Base-by-base conservation (phyloP, 768 basidiomycete species). In the Panellus pusillus region DNA sequence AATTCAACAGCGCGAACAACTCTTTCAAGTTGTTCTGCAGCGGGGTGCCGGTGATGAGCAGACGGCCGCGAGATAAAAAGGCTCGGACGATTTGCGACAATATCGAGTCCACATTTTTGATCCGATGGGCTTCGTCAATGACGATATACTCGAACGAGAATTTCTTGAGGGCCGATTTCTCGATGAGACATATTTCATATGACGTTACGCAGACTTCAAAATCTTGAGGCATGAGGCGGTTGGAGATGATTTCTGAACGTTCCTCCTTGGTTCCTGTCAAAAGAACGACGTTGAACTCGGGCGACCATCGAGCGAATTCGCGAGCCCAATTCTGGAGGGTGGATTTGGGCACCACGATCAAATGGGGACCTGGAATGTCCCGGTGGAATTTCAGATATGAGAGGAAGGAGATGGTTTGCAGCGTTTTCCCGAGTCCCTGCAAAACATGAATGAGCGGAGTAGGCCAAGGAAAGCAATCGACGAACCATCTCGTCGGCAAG, bases 61-160 rank as follows among this genome's bases (percentile, higher is more conserved):
- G 73, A 38, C 97, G 79, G 0, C 93, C 95, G 28, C 95, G 83
- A 39, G 89, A 91, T 63, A 83, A 81, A 72, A 98, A 98, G 3
- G 89, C 76, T 44, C 96, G 83, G 44, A 98, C 93, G 64, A 99
- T 98, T 71, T 97, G 93, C 14, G 87, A 87, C 14, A 99, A 81
- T 63, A 98, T 88, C 12, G 93, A 96, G 68, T 98, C 93, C 61
- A 96, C 94, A 68, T 98, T 98, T 76, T 98, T 98, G 80, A 99
- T 99, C 19, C 97, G 89, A 66, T 99, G 96, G 1, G 96, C 96
- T 72, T 99, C 96, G 72, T 99, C 96, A 65, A 99, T 98, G 60
- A 90, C 83, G 70, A 98, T 98, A 72, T 98, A 98, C 70, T 96
- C 92, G 75, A 98, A 98, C 0, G 88, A 89, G 69, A 98, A 92